phyloP scores from a whole-genome alignment of 495 filamentous ascomycete species.

The Penicillium canariense region DNA sequence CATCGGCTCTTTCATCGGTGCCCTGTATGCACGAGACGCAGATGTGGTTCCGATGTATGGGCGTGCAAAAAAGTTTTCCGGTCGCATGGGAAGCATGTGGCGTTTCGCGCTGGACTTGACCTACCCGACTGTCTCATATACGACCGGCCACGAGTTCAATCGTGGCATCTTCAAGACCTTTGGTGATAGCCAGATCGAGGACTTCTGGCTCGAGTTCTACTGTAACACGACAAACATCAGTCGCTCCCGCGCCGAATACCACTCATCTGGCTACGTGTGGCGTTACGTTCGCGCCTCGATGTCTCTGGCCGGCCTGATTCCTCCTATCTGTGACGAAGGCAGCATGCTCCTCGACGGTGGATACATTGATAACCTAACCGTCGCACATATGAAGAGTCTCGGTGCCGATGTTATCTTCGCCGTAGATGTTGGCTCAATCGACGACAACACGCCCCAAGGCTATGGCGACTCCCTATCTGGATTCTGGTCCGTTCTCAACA shows the following conservation, averaged over 20 bases:
- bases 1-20: constrained; percentile 96
- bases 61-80: constrained; percentile 92
- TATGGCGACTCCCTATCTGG: constrained; percentile 96
- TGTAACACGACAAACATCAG: constrained; percentile 99
- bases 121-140: constrained; percentile 93
- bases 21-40: constrained; percentile 91
- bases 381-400: constrained; percentile 93
- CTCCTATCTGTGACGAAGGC: constrained; percentile 93
- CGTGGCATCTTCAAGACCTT: constrained; percentile 99
- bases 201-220: constrained; percentile 98
- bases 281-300: constrained; percentile 94
- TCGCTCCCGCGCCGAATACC: constrained; percentile 82
- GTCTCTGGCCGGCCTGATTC: constrained; percentile 88
- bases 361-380: constrained; percentile 95
- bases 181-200: constrained; percentile 93
- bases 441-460: constrained; percentile 84
- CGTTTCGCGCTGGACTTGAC: constrained; percentile 93
- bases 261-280: constrained; percentile 95
- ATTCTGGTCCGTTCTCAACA: constrained; percentile 87
- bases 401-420: constrained; percentile 94
- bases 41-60: constrained; percentile 97
- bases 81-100: constrained; percentile 97
- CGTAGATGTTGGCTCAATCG: constrained; percentile 86
- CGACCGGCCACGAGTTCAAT: constrained; percentile 98
- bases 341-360: constrained; percentile 95